These are phyloP conservation scores for Epichloe festucae DNA, from an alignment of 2,329 filamentous ascomycete genomes.

Conservation along the genomic window DNA sequence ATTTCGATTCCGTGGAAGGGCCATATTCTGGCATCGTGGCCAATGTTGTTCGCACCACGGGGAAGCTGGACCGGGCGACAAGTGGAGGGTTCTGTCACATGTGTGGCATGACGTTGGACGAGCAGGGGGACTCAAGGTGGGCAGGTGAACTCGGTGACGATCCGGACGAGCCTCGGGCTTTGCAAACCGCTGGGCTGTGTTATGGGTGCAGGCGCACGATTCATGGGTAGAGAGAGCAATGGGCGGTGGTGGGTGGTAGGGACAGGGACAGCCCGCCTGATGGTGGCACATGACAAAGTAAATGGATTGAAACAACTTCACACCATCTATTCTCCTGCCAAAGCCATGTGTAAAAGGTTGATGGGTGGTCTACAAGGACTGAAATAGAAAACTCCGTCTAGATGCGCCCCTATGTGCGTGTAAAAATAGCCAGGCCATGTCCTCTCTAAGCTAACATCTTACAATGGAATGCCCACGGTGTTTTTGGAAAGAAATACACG, in stretches of 20 bases:
- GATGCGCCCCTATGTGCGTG: conserved; percentile 3
- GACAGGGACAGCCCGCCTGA: not conserved
- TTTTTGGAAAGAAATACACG: conserved; percentile 1
- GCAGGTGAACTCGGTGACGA: conserved; percentile 45
- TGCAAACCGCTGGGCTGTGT: conserved; percentile 37
- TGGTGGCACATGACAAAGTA: not conserved
- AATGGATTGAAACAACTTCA: not conserved
- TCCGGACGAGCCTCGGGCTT: conserved; percentile 8
- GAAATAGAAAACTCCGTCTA: conserved; percentile 6
- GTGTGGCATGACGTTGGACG: conserved; percentile 56
- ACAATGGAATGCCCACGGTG: conserved; percentile 6
- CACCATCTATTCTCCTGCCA: not conserved
- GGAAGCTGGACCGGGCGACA: conserved; percentile 51
- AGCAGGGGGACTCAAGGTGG: conserved; percentile 47
- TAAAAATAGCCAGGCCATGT: not conserved
- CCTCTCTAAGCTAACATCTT: conserved; percentile 1
- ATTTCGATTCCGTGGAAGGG: conserved; percentile 69
- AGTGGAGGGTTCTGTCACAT: conserved; percentile 42
- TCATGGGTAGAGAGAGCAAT: conserved; percentile 26
- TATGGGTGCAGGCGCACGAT: conserved; percentile 63
- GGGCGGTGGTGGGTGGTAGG: not conserved
- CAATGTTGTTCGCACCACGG: conserved; percentile 88
- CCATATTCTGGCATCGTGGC: conserved; percentile 85
- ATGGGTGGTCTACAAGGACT: not conserved
- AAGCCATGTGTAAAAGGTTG: not conserved